Base-by-base conservation (phyloP, 2,329 filamentous ascomycete species). In the Chlorencoelia australis region DNA sequence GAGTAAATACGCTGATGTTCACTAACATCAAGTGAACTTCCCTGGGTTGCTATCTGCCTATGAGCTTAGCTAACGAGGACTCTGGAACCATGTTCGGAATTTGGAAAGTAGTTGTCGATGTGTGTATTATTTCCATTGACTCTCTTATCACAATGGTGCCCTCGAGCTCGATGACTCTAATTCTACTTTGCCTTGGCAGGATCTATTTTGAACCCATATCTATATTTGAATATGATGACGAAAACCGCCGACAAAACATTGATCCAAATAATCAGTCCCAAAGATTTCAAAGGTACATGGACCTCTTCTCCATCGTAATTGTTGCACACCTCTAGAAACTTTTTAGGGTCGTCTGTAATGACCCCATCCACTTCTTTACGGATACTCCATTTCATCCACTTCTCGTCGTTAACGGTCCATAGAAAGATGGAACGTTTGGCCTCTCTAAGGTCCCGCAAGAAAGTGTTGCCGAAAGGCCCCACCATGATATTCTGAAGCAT, bases 361-460 rank as follows among this genome's bases (percentile, higher is more conserved):
- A 94, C 80, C 1, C 84, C 88, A 49, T 94, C 83, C 1, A 94
- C 63, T 17, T 49, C 50, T 27, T 71, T 62, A 18, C 67, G 59
- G 21, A 94, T 74, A 45, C 75, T 71, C 85, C 86, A 94, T 49
- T 76, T 71, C 88, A 96, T 95, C 60, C 76, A 73, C 33, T 68
- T 66, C 44, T 74, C 71, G 10, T 81, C 71, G 55, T 96, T 94
- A 33, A 94, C 82, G 0, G 88, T 95, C 89, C 89, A 96, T 0
- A 76, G 71, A 50, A 81, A 79, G 4, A 95, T 64, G 4, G 71
- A 69, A 15, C 81, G 69, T 11, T 67, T 62, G 2, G 65, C 62
- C 31, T 62, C 56, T 42, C 69, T 68, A 17, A 75, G 72, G 37
- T 79, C 70, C 9, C 66, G 64, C 11, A 87, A 59, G 61, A 95